Conservation (phyloP, 176 grass and related monocot species). For the Dendrocalamus sinicus region DNA sequence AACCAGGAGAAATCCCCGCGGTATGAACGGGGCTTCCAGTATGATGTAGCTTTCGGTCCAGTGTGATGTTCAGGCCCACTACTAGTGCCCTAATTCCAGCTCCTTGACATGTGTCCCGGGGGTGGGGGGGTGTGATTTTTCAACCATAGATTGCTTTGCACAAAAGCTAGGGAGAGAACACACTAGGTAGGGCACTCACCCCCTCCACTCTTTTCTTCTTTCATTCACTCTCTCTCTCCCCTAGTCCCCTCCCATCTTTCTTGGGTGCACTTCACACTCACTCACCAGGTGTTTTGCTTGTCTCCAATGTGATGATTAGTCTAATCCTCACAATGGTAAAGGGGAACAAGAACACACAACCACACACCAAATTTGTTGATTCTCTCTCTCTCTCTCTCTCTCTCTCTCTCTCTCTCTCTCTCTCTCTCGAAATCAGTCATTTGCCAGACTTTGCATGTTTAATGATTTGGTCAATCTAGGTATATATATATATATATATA, state of each 20-base stretch:
- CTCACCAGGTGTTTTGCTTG: slow-evolving; percentile 24
- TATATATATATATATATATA: background rate
- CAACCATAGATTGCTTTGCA: slow-evolving; percentile 46
- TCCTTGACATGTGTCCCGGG: slow-evolving; percentile 27
- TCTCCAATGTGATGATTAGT: background rate
- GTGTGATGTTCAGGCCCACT: background rate
- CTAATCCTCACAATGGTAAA: slow-evolving; percentile 18
- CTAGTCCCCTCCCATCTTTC: background rate
- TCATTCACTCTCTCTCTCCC: background rate
- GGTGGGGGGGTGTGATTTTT: slow-evolving; percentile 20
- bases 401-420: background rate
- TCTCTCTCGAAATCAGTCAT: background rate
- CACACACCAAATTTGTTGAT: background rate
- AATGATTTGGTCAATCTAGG: slow-evolving; percentile 27
- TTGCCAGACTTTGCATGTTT: background rate
- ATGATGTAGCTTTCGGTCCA: too few relatives aligned
- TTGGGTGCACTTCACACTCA: slow-evolving; percentile 60
- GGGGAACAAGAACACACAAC: slow-evolving; percentile 16
- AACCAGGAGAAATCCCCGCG: background rate
- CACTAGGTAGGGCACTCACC: slow-evolving; percentile 34
- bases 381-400: background rate
- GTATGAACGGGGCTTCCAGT: background rate
- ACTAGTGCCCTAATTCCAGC: slow-evolving; percentile 10
- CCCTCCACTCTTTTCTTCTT: background rate
- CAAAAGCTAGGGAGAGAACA: slow-evolving; percentile 12